phyloP scores from a whole-genome alignment of 106 monocot genomes.

The Hemerocallis citrina region DNA sequence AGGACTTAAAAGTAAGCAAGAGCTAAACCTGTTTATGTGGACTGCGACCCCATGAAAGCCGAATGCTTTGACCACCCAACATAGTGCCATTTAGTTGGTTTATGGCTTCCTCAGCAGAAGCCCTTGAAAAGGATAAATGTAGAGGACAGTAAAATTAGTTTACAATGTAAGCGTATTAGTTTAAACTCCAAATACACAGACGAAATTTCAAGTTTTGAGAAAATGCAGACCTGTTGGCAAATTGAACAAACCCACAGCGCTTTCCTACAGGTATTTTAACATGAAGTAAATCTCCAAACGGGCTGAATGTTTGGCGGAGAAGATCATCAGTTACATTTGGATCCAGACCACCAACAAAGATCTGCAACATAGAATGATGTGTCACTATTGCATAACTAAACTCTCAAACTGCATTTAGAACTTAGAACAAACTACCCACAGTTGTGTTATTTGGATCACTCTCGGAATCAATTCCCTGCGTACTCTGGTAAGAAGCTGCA shows the following conservation, averaged over 20 bases:
- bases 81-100: conserved; percentile 15
- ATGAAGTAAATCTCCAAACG: conserved; percentile 42
- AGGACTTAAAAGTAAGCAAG: neutral
- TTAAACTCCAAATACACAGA: neutral
- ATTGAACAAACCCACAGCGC: conserved; percentile 63
- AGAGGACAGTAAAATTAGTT: neutral
- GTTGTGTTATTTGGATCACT: conserved; percentile 64
- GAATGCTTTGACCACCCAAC: conserved; percentile 22
- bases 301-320: conserved; percentile 39
- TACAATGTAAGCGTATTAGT: neutral
- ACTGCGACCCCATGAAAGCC: conserved; percentile 34
- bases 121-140: conserved; percentile 3
- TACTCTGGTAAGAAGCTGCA: conserved; percentile 36
- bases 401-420: neutral
- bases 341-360: conserved; percentile 63
- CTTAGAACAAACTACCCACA: conserved; percentile 19
- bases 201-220: neutral
- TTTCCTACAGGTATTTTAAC: conserved; percentile 61
- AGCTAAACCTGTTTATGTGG: conserved; percentile 20
- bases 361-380: conserved; percentile 13
- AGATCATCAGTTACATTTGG: conserved; percentile 43
- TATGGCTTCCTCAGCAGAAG: conserved; percentile 13
- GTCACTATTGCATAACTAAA: neutral
- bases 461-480: conserved; percentile 32
- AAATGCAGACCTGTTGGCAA: conserved; percentile 38